Conservation (phyloP, 2,329 filamentous ascomycete species). For the Penicillium oxalicum region DNA sequence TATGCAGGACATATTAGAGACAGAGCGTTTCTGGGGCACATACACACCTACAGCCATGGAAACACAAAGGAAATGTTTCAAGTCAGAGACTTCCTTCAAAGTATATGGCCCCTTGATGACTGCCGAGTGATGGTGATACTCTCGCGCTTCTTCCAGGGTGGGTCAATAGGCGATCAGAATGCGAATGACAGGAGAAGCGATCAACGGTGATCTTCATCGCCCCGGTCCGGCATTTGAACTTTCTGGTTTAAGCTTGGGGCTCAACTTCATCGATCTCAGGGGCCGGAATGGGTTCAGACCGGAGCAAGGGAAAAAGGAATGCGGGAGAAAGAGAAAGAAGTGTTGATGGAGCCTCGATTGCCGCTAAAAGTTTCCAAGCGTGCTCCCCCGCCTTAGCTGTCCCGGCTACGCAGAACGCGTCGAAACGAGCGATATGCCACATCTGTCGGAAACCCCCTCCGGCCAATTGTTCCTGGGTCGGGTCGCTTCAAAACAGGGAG, state of each 20-base stretch:
- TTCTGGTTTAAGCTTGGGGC: not conserved
- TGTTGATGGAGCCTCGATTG: not conserved
- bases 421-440: not conserved
- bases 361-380: not conserved
- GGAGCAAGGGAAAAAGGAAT: not conserved
- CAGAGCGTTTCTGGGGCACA: not conserved
- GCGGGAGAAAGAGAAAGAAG: not conserved
- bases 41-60: not conserved
- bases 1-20: not conserved
- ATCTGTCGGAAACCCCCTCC: not conserved
- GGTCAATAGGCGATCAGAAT: not conserved
- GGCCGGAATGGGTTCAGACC: not conserved
- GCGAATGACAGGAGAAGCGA: not conserved
- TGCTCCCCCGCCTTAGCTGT: not conserved
- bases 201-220: not conserved
- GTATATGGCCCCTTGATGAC: not conserved
- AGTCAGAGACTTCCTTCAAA: not conserved
- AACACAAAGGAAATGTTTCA: not conserved
- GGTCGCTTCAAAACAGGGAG: not conserved
- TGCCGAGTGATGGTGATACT: not conserved
- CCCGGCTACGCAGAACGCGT: not conserved
- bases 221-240: not conserved
- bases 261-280: not conserved
- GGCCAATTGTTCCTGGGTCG: not conserved
- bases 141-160: not conserved